phyloP scores from a whole-genome alignment of 106 monocot genomes.

The Dendrobium officinale region DNA sequence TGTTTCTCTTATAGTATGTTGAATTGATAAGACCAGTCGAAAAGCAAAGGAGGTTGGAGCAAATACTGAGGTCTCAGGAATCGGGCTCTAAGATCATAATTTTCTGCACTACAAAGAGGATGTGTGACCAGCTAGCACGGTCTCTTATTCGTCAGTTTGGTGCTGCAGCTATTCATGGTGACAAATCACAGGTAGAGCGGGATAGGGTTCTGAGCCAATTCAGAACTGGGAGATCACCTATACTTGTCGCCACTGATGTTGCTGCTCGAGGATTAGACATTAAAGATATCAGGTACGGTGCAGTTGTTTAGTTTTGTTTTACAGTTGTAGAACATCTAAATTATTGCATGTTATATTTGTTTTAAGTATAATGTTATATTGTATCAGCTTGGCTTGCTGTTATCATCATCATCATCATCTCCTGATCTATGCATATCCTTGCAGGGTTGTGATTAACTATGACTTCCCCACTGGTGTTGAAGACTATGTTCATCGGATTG shows the following conservation, averaged over 20 bases:
- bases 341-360: too few relatives aligned
- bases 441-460: conserved; percentile 88
- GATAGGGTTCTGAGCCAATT: conserved; percentile 76
- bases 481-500: conserved; percentile 93
- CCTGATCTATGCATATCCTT: background rate
- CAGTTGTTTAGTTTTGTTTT: background rate
- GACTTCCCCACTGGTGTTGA: conserved; percentile 94
- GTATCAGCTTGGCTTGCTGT: too few relatives aligned
- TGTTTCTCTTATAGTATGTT: conserved; percentile 40
- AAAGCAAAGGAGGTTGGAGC: conserved; percentile 78
- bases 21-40: conserved; percentile 65
- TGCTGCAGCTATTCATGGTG: conserved; percentile 73
- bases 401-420: too few relatives aligned
- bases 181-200: conserved; percentile 76
- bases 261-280: conserved; percentile 85
- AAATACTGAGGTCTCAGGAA: conserved; percentile 83
- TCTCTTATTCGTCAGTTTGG: conserved; percentile 63
- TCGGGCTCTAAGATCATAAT: conserved; percentile 74
- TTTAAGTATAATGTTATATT: too few relatives aligned
- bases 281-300: conserved; percentile 77
- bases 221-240: conserved; percentile 65
- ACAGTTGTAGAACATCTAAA: background rate
- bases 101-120: conserved; percentile 89
- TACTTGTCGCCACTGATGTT: conserved; percentile 77
- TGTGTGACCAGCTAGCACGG: conserved; percentile 85